Evolutionary conservation across 495 filamentous ascomycete genomes (phyloP).

Genomic region (Tuber umbilicatum): DNA sequence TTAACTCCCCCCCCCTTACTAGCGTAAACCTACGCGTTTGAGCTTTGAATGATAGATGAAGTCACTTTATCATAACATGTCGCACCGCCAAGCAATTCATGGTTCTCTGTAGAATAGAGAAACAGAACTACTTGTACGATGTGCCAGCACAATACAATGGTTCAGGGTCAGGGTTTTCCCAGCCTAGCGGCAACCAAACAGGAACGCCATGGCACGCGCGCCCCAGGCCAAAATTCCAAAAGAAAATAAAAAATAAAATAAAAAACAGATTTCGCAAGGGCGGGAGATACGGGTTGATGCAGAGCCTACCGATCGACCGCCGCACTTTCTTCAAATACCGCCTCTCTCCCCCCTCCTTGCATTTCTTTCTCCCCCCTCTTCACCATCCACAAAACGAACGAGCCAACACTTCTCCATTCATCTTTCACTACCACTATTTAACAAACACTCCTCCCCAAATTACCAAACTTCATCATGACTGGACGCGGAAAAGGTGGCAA

Average conservation of each 20-base stretch:
- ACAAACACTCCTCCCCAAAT: conserved; percentile 8
- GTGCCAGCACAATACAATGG: too few relatives aligned
- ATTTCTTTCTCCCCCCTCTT: neutral
- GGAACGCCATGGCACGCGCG: neutral
- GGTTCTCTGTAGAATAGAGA: neutral
- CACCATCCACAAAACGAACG: neutral
- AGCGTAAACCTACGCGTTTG: neutral
- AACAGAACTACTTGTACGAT: too few relatives aligned
- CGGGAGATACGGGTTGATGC: conserved; percentile 26
- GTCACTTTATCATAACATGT: neutral
- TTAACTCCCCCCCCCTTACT: too few relatives aligned
- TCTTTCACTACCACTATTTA: neutral
- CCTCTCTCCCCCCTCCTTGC: conserved; percentile 20
- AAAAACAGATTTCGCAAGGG: conserved; percentile 1
- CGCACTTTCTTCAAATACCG: conserved; percentile 34
- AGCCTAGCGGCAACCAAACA: neutral
- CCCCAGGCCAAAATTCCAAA: neutral
- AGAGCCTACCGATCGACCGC: conserved; percentile 26
- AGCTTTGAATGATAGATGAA: neutral
- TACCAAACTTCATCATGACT: conserved; percentile 29
- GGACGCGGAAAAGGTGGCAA: conserved; percentile 85
- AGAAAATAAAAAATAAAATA: neutral
- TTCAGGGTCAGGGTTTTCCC: conserved; percentile 4
- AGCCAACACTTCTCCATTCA: conserved; percentile 13
- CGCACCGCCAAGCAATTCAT: neutral